Base-by-base conservation (phyloP, 176 grass and related monocot genomes). In the Elymus sibiricus region DNA sequence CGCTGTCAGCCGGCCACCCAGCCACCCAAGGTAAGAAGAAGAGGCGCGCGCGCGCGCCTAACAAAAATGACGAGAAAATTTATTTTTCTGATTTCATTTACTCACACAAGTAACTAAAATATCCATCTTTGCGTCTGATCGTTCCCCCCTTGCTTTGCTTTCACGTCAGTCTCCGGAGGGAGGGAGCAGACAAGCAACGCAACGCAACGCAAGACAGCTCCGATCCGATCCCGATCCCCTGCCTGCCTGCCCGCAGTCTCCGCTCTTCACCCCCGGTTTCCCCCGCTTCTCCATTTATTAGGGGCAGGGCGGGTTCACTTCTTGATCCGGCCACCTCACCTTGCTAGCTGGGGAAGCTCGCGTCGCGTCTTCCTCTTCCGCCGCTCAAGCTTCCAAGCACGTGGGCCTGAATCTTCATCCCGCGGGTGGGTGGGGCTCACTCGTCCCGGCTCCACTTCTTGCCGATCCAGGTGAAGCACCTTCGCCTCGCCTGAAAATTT, bases 81-180 rank as follows among this genome's bases (percentile, higher is more conserved):
- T 29, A 1, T 29, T 29, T 29, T 29, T 29, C n/a, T 29, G 29
- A 29, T 29, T 29, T 29, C 2, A 29, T 29, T 29, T 29, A 29
- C 29, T 29, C 29, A 2, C 29, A 2, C 29, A 53, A 53, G 49
- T 53, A 53, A 53, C 16, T 53, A 53, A 53, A 53, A 53, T 53
- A 53, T 53, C 49, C 19, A 0, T 19, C 75, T 27, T 59, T 59
- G 78, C 35, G 40, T 5, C 67, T 44, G 85, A 71, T 69, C 37
- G 83, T 55, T 78, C 19, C 43, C 19, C 43, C 64, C 35, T 77
- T 68, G 74, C 81, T 73, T 74, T 42, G 56, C 88, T 28, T 81
- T 65, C 56, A 76, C 61, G 89, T 87, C 85, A 79, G 76, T 84
- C 74, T 77, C 76, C 47, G 17, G 27, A 79, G 74, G 22, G 19